Base-by-base conservation (phyloP, 805 yeast genomes). In the Ogataea polymorpha region DNA sequence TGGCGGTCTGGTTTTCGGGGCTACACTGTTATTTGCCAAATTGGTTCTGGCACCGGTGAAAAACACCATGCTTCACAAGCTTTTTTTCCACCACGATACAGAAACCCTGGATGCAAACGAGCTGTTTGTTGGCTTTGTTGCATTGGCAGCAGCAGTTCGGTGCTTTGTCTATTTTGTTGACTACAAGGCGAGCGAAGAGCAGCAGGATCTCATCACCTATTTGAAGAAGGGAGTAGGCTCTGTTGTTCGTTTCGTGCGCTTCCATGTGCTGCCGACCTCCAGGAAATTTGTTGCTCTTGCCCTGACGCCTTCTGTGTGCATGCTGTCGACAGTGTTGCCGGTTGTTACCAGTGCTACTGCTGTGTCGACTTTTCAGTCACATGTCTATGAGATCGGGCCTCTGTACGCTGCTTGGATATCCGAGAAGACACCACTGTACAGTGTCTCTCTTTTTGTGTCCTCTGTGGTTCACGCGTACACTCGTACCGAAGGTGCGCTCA, bases 1-100 rank as follows among this genome's bases (percentile, higher is more conserved):
- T 18, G 55, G 65, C 6, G 40, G 51, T 11, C 56, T 54, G 9
- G 43, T 57, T 4, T 50, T 53, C 8, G n/a, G 55, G 9, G 21
- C 21, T 7, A 20, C 21, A 2, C 40, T n/a, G 23, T 13, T 5
- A 13, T n/a, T 5, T 2, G 13, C 17, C 17, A 14, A 12, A 26
- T 3, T 20, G 21, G 21, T 20, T 20, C 7, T 20, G 21, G 7
- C 3, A 3, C 21, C 21, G 21, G 21, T 20, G 21, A 20, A 20
- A 7, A 7, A 20, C 21, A 20, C 21, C 21, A 20, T 20, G 9
- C 21, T 20, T 20, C 21, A 20, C 9, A 20, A 3, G 3, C 9
- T 20, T 7, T 7, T 20, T 6, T 20, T 20, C 21, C 8, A 13
- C 7, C 23, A 12, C 6, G 14, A 20, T 13, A 6, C n/a, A 16